A percentile compares a stretch with the other conserved stretches of the same genome.
phyloP scores from a whole-genome alignment of 202 grass and related monocot genomes.

The Eragrostis tef region DNA sequence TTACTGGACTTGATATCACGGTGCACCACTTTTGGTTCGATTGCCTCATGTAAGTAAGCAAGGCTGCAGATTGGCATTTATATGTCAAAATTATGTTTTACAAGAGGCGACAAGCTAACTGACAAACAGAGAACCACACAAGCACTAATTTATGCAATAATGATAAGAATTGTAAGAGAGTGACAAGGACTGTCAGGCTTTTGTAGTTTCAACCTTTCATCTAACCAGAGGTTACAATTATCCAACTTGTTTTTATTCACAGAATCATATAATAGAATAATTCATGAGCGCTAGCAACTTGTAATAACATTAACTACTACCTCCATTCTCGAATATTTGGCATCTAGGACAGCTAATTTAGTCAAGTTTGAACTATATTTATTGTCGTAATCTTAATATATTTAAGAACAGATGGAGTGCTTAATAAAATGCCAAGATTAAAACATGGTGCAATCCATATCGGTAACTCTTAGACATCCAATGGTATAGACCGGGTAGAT shows the following conservation, averaged over 20 bases:
- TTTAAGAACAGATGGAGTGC: too few species aligned
- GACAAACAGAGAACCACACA: slow-evolving; percentile 6
- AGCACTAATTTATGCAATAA: slow-evolving; percentile 9
- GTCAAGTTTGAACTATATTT: too few species aligned
- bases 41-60: slow-evolving; percentile 95
- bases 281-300: neutral
- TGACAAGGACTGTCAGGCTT: slow-evolving; percentile 17
- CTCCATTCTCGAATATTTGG: too few species aligned
- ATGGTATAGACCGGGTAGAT: neutral
- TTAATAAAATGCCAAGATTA: neutral
- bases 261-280: slow-evolving; percentile 10
- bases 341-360: too few species aligned
- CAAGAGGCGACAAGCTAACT: neutral
- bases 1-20: slow-evolving; percentile 96
- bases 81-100: slow-evolving; percentile 38
- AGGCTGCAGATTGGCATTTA: slow-evolving; percentile 60
- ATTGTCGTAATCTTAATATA: too few species aligned
- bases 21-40: slow-evolving; percentile 99
- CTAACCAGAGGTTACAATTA: slow-evolving; percentile 14
- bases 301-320: neutral
- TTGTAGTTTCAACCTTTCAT: neutral
- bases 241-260: slow-evolving; percentile 34
- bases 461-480: slow-evolving; percentile 23
- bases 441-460: slow-evolving; percentile 36
- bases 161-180: neutral